Evolutionary conservation across 768 basidiomycete genomes (phyloP).

Genomic region (Hygrocybe coccinea): DNA sequence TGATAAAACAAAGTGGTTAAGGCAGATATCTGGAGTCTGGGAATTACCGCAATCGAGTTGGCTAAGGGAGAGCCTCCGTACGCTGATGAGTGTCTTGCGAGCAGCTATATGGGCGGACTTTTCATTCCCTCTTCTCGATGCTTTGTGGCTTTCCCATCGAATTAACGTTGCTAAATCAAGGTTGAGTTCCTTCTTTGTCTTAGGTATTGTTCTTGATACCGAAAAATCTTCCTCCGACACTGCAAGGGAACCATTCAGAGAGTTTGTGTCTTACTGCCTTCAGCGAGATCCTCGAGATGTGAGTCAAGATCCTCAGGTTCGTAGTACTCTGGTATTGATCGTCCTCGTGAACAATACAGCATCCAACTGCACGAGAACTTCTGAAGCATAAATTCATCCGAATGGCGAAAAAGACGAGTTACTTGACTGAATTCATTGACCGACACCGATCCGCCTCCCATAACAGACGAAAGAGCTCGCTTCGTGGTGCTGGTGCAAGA

Average conservation of each 20-base stretch:
- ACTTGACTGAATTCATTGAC: conserved; percentile 93
- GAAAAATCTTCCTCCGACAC: conserved; percentile 88
- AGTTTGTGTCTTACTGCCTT: conserved; percentile 89
- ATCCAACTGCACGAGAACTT: conserved; percentile 91
- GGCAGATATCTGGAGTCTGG: conserved; percentile 98
- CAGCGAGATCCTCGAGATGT: conserved; percentile 93
- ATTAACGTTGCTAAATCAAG: not conserved
- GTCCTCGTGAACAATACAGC: conserved; percentile 53
- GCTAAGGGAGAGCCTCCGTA: conserved; percentile 98
- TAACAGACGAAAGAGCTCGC: too few species aligned
- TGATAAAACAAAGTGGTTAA: conserved; percentile 99
- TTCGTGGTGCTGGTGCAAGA: too few species aligned
- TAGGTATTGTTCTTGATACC: conserved; percentile 97
- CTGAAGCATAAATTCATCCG: conserved; percentile 95
- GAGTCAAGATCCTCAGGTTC: conserved; percentile 25
- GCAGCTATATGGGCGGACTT: not conserved
- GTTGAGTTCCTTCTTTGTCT: not conserved
- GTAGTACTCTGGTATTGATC: not conserved
- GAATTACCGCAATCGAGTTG: conserved; percentile 95
- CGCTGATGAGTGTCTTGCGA: conserved; percentile 58
- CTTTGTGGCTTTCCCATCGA: not conserved
- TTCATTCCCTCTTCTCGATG: too few species aligned
- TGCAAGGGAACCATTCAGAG: conserved; percentile 86
- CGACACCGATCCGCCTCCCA: conserved; percentile 40
- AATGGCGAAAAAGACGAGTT: conserved; percentile 91